Conservation (phyloP, 2,329 filamentous ascomycete genomes). For the Pseudofabraea citricarpa region DNA sequence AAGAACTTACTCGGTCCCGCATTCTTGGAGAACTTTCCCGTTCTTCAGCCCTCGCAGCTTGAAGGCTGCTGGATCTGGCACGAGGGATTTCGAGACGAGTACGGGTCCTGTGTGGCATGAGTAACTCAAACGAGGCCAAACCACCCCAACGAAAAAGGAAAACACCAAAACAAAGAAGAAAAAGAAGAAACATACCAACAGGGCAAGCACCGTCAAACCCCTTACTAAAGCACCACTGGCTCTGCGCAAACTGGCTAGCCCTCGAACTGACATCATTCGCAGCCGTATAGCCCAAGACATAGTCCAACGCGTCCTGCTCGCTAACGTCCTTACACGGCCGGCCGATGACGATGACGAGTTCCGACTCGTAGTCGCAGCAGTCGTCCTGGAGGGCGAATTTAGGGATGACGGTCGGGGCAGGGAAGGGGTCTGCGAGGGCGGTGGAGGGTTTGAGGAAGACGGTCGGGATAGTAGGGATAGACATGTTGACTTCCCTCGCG, state of each 20-base stretch:
- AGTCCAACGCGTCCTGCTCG: conserved; percentile 40
- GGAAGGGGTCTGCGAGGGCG: conserved; percentile 21
- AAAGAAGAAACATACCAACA: conserved; percentile 32
- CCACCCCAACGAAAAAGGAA: no score
- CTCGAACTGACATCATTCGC: conserved; percentile 52
- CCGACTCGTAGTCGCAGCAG: conserved; percentile 44
- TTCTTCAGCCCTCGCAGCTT: conserved; percentile 42
- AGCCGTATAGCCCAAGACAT: conserved; percentile 51
- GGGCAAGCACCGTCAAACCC: conserved; percentile 45
- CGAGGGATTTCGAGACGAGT: conserved; percentile 38
- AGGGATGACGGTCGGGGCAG: conserved; percentile 37
- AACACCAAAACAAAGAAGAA: no score
- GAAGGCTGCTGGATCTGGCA: conserved; percentile 37
- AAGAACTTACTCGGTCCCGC: conserved; percentile 32
- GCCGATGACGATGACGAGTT: conserved; percentile 45
- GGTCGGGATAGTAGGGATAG: conserved; percentile 37
- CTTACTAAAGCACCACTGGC: conserved; percentile 47
- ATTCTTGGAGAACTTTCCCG: conserved; percentile 41
- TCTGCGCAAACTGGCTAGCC: conserved; percentile 42
- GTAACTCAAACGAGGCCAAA: no score
- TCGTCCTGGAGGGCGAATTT: conserved; percentile 38
- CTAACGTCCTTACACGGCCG: conserved; percentile 41
- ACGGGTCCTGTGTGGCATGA: conserved; percentile 34
- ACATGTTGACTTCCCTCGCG: conserved; percentile 39
- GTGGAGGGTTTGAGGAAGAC: conserved; percentile 25